Evolutionary conservation across 768 basidiomycete genomes (phyloP).

Genomic region (Russula brevipes): DNA sequence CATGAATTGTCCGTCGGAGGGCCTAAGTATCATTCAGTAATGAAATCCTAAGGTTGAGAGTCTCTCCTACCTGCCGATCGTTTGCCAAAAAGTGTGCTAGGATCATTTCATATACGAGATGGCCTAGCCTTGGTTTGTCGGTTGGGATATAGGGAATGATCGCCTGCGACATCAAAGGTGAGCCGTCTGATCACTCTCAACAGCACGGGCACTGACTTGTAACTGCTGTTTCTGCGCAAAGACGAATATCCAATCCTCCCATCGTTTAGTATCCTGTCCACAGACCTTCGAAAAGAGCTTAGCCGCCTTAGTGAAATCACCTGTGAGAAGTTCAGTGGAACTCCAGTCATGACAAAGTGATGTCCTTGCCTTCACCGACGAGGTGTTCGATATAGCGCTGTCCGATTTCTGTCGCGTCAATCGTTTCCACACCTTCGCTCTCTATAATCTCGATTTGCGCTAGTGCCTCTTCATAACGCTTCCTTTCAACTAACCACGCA

Average conservation of each 20-base stretch:
- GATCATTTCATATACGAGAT: conserved; percentile 92
- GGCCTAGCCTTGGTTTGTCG: conserved; percentile 69
- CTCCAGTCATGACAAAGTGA: not conserved
- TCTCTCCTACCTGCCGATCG: conserved; percentile 55
- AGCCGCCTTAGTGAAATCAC: conserved; percentile 74
- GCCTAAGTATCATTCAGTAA: conserved; percentile 40
- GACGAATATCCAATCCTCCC: conserved; percentile 94
- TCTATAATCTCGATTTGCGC: conserved; percentile 58
- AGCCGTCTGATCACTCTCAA: not conserved
- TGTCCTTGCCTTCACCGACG: conserved; percentile 62
- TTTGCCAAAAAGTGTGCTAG: conserved; percentile 79
- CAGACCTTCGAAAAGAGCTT: conserved; percentile 80
- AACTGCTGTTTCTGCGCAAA: conserved; percentile 80
- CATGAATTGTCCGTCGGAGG: conserved; percentile 68
- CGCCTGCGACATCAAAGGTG: conserved; percentile 40
- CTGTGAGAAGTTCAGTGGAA: conserved; percentile 31
- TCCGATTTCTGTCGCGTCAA: conserved; percentile 69
- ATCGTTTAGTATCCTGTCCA: conserved; percentile 68
- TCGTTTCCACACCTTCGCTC: conserved; percentile 33
- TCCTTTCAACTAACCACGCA: conserved; percentile 82
- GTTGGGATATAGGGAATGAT: conserved; percentile 91
- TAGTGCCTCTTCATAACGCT: conserved; percentile 86
- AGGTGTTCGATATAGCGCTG: conserved; percentile 82
- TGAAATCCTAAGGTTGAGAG: not conserved
- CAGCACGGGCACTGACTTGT: conserved; percentile 45